Base-by-base conservation (phyloP, 2,329 filamentous ascomycete species). In the Colletotrichum eremochloae region DNA sequence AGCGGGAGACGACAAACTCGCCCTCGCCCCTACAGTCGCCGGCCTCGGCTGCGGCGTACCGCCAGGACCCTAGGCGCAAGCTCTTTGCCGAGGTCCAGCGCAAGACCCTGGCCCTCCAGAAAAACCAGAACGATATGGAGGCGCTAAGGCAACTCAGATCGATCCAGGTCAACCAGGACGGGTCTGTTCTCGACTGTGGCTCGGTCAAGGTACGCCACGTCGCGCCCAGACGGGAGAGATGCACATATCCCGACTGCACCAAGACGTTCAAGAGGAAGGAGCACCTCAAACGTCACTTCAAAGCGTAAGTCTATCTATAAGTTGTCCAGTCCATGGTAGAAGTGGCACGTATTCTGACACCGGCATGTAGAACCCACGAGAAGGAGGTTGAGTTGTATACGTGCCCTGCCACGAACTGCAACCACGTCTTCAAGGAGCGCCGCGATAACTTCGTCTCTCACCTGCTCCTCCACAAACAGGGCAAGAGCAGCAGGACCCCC, bases 211-310 rank as follows among this genome's bases (percentile, higher is more conserved):
- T 74, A 50, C 72, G 72, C 20, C 71, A 75, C 20, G 75, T 81
- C 33, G 69, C 74, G 24, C 63, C 67, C 2, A 63, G 74, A 42
- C 57, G 72, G 29, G 71, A 75, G 58, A 46, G 84, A 73, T 89
- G 87, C 74, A 79, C 83, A 20, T 83, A 85, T 42, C 81, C 81
- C 8, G 82, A 82, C 38, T 89, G 87, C 77, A 77, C 82, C 74
- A 85, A 85, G 75, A 83, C 83, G 0, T 88, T 87, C 72, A 85
- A 86, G 75, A 82, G 87, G 67, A 85, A 85, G 33, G 88, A 90
- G 77, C 88, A 90, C 73, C 79, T 89, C 24, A 89, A 89, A 80
- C 83, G 88, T 38, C 88, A 90, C 76, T 82, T 85, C 63, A 82
- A 83, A 65, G 86, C 85, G 87, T 89, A 76, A 81, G 86, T 83